Evolutionary conservation across 371 early-diverging fungal genomes (phyloP).

Genomic region (Funneliformis caledonium): DNA sequence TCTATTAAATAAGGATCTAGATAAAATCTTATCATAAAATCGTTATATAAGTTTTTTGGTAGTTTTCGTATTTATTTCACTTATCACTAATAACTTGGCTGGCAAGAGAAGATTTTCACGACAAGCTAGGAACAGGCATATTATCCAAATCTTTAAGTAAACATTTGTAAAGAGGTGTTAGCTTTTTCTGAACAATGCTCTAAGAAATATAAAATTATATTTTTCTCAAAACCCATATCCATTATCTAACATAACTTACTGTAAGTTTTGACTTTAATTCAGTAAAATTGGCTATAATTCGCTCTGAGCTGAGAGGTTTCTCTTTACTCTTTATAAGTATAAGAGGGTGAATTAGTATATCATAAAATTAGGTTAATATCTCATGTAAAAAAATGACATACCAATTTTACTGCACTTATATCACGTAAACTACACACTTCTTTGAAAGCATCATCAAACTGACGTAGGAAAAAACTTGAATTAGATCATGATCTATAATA

Average conservation of each 20-base stretch:
- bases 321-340: slow-evolving; percentile 5
- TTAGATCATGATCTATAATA: slow-evolving; percentile 2
- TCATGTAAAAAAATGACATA: background rate
- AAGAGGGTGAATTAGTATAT: background rate
- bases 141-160: slow-evolving; percentile 29
- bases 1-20: background rate
- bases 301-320: background rate
- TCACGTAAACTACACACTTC: slow-evolving; percentile 20
- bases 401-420: slow-evolving; percentile 8
- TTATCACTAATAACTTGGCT: slow-evolving; percentile 30
- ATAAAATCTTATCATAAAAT: slow-evolving; percentile 19
- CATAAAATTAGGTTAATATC: background rate
- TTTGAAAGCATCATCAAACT: slow-evolving; percentile 36
- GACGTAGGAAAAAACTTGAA: slow-evolving; percentile 9
- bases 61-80: slow-evolving; percentile 8
- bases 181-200: background rate
- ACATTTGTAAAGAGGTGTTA: background rate
- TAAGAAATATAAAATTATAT: background rate
- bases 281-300: slow-evolving; percentile 4
- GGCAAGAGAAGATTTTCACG: background rate
- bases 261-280: slow-evolving; percentile 9
- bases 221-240: background rate
- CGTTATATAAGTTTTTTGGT: background rate
- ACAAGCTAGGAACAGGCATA: background rate
- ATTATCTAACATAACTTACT: background rate